Evolutionary conservation across 2,329 filamentous ascomycete genomes (phyloP), one percentile per base, ranked within the genome.

Genomic region (Pyrenophora teres): DNA sequence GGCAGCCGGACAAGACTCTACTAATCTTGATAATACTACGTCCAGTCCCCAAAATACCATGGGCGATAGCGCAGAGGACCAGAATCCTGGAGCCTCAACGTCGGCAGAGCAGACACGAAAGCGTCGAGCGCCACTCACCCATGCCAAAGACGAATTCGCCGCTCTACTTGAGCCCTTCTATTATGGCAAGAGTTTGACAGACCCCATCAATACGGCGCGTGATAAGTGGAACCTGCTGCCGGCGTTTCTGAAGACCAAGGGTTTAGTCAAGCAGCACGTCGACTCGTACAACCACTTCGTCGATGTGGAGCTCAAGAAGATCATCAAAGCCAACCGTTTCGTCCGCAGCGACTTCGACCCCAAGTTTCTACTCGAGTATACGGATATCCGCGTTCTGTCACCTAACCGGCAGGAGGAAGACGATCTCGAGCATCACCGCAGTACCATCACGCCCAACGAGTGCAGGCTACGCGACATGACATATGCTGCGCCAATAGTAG

Each of bases 251-350:
- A 97, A 97, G 75, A 92, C 97, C 67, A 99, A 99, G 76, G 92
- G 92, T 50, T 80, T 97, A 50, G 92, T 97, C 46, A 97, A 97
- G 75, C 93, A 97, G 80, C 92, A 97, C 74, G 93, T 96, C 70
- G 95, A 99, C 78, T 97, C 94, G 19, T 99, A 95, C 81, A 97
- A 99, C 77, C 96, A 94, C 77, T 97, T 99, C 66, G 89, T 97
- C 62, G 91, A 99, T 64, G 89, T 95, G 50, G 92, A 97, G 71
- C 87, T 99, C 73, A 96, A 96, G 77, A 92, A 97, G 67, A 99
- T 99, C 64, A 88, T 99, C 61, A 87, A 90, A 71, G 90, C 93
- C 44, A 97, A 97, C 72, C 87, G 88, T 41, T 88, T 86, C 35
- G 89, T 99, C 58, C 86, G 89, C 62, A 96, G 92, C 74, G 93